Evolutionary conservation across 1,139 yeast species (phyloP).

Genomic region (Hansenula lynferdii): DNA sequence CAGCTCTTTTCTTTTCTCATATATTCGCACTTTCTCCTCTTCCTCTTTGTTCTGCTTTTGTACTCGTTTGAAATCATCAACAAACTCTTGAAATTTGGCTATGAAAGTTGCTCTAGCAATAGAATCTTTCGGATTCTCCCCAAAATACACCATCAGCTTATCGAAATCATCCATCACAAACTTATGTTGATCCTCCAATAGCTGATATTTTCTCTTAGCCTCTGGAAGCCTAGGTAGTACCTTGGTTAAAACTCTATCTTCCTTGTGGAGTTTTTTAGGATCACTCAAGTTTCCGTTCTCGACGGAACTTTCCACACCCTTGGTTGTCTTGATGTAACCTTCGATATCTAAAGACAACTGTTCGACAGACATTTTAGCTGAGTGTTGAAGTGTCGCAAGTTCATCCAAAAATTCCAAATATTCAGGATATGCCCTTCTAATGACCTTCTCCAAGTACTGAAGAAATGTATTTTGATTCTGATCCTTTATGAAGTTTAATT

Average conservation of each 20-base stretch:
- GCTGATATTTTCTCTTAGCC: conserved; percentile 58
- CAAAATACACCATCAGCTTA: conserved; percentile 70
- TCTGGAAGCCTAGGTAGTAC: conserved; percentile 49
- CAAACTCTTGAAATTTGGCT: conserved; percentile 66
- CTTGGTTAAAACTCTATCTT: conserved; percentile 55
- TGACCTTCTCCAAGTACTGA: conserved; percentile 80
- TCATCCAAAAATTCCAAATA: conserved; percentile 76
- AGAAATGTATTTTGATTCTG: conserved; percentile 67
- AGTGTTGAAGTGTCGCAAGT: conserved; percentile 52
- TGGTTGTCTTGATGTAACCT: conserved; percentile 52
- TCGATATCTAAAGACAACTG: conserved; percentile 69
- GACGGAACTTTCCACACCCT: conserved; percentile 50
- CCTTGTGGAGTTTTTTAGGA: conserved; percentile 63
- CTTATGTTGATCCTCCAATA: conserved; percentile 52
- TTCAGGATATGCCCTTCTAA: conserved; percentile 76
- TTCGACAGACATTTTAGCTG: conserved; percentile 70
- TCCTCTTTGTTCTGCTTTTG: conserved; percentile 69
- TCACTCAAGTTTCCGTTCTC: conserved; percentile 75
- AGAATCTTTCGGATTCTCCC: conserved; percentile 67
- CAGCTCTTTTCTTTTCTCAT: conserved; percentile 63
- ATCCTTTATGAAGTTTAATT: conserved; percentile 84
- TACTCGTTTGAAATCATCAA: conserved; percentile 70
- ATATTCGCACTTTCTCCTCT: conserved; percentile 76
- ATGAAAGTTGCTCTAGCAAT: conserved; percentile 66
- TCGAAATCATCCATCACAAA: conserved; percentile 51